Base-by-base conservation (phyloP, 352 stramenopile genomes). In the Phytophthora podocarpi region DNA sequence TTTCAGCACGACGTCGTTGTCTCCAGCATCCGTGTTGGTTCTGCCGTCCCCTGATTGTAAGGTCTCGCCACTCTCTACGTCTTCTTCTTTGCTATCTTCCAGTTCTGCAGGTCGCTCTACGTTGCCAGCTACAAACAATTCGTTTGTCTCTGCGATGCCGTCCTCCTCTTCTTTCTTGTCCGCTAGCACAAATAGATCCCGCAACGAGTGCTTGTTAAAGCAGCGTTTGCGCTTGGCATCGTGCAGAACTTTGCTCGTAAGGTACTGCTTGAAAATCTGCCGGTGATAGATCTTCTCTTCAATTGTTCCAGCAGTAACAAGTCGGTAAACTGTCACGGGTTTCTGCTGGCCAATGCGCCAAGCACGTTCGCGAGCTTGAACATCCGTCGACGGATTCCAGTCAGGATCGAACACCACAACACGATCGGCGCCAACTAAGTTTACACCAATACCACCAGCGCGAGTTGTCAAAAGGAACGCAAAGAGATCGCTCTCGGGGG, bases 241-340 rank as follows among this genome's bases (percentile, higher is more conserved):
- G 36, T 97, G 92, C 37, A 99, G 73, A 2, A 99, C 92, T 52
- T 98, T 97, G 62, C 98, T 98, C 0, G 97, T 98, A 15, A 99
- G 62, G 28, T 98, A 98, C 68, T 98, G 97, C 72, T 99, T 99
- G 83, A 99, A 99, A 42, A 99, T 99, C 72, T 98, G 96, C 0
- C 97, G 76, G 59, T 99, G 97, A 76, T 99, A 99, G 41, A 99
- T 99, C 62, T 99, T 99, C 67, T 99, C 98, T 77, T 99, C 98
- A 54, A 99, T 99, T 20, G 98, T 99, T 4, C 97, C 97, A 30
- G 87, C 93, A 31, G 92, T 98, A 51, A 99, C 98, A 1, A 99
- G 71, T 1, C 88, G 65, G 42, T 95, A 96, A 15, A 96, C 89
- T 6, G 86, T 95, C n/a, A 96, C 88, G 28, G 78, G 79, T 59